Conservation (phyloP, 148 eudicot genomes). For the Polygonum aviculare region DNA sequence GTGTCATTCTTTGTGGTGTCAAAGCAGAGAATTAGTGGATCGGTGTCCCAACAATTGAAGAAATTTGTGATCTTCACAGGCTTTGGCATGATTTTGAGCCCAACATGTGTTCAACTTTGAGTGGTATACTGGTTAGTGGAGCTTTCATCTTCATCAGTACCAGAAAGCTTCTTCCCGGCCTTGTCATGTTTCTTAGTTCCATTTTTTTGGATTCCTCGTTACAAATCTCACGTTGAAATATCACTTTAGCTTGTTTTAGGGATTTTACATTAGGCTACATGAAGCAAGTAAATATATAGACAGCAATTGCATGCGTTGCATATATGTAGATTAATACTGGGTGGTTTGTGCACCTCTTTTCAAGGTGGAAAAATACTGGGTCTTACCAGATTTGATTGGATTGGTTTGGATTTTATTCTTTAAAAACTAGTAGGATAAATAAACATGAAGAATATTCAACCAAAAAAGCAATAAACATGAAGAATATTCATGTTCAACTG, state of each 20-base stretch:
- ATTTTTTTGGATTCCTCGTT: neutral
- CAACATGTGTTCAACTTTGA: neutral
- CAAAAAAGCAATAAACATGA: neutral
- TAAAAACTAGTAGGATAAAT: neutral
- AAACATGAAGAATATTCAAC: neutral
- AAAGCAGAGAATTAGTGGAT: neutral
- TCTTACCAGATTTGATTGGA: neutral
- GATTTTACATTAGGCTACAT: neutral
- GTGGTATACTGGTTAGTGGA: neutral
- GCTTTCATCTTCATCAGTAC: neutral
- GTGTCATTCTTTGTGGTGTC: neutral
- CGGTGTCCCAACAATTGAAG: neutral
- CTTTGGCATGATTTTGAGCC: neutral
- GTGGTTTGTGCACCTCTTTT: neutral
- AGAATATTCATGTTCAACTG: neutral
- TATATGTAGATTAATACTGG: too few relatives aligned
- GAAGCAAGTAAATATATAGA: neutral
- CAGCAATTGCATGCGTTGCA: too few relatives aligned
- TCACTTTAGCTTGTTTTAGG: neutral
- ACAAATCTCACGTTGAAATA: neutral
- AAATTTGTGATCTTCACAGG: neutral
- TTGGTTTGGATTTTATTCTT: neutral
- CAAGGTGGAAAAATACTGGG: neutral
- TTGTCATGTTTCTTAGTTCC: neutral
- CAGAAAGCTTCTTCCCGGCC: neutral